phyloP scores from a whole-genome alignment of 441 rosid genomes.

The Jatropha podagrica region DNA sequence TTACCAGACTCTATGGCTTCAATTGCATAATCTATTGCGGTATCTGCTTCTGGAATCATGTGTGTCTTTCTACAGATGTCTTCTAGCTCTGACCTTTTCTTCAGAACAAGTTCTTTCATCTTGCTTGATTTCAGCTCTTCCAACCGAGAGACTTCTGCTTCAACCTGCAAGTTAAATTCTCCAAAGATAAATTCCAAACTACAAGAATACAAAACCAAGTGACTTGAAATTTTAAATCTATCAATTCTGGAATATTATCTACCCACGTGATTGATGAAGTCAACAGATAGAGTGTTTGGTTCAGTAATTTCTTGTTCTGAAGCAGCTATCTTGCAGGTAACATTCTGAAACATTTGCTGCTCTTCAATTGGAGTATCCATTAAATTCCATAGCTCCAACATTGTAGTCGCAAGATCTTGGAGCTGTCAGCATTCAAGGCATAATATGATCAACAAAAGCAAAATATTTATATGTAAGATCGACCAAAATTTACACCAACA shows the following conservation, averaged over 20 bases:
- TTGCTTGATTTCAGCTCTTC: conserved; percentile 90
- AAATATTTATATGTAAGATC: conserved; percentile 9
- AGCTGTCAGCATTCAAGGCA: conserved; percentile 49
- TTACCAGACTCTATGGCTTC: conserved; percentile 86
- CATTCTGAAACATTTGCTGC: conserved; percentile 84
- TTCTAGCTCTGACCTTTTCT: conserved; percentile 86
- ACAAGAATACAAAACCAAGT: conserved; percentile 6
- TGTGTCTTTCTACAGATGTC: conserved; percentile 94
- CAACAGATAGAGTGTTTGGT: conserved; percentile 78
- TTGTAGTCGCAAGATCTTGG: conserved; percentile 90
- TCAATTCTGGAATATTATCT: conserved; percentile 3
- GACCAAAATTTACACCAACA: conserved; percentile 1
- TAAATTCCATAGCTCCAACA: conserved; percentile 95
- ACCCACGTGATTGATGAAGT: conserved; percentile 77
- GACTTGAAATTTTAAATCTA: not conserved
- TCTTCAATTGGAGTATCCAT: conserved; percentile 98
- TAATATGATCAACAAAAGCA: conserved; percentile 12
- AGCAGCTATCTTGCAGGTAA: conserved; percentile 93
- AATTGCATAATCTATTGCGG: conserved; percentile 59
- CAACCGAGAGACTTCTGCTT: conserved; percentile 79
- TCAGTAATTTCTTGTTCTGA: conserved; percentile 91
- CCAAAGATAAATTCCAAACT: not conserved
- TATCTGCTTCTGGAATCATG: conserved; percentile 64
- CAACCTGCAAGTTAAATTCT: conserved; percentile 55
- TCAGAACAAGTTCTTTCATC: conserved; percentile 96